These are phyloP conservation scores for Elymus sibiricus DNA, from an alignment of 176 grass and related monocot genomes.

Conservation along the genomic window DNA sequence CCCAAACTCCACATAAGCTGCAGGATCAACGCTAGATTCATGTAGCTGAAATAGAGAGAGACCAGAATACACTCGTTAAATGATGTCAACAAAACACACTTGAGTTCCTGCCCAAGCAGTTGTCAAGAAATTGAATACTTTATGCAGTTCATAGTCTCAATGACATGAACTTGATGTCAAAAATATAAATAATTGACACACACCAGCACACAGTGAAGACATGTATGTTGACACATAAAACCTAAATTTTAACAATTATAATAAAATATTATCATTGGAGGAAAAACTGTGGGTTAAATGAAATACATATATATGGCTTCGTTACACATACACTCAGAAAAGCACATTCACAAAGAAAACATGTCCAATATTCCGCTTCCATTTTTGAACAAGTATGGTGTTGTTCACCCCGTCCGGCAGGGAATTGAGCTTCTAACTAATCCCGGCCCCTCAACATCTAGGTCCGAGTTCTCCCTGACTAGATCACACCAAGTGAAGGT, in stretches of 20 bases:
- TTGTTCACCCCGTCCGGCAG: no score
- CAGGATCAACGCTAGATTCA: no score
- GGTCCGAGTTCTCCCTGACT: no score
- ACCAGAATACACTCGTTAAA: no score
- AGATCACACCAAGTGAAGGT: no score
- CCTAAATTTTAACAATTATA: background rate
- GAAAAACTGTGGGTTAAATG: background rate
- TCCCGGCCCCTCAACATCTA: background rate
- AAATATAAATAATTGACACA: background rate
- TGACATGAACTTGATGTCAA: background rate
- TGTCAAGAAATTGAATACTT: constrained; percentile 3
- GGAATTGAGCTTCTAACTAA: background rate
- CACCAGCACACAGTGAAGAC: background rate
- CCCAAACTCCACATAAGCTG: no score
- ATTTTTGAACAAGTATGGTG: background rate
- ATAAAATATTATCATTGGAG: no score
- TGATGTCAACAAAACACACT: no score
- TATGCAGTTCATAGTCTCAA: background rate
- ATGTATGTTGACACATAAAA: background rate
- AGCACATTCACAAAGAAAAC: background rate
- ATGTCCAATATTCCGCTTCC: background rate
- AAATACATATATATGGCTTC: background rate
- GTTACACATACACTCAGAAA: background rate
- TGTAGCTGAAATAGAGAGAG: no score
- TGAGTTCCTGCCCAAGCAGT: background rate